Evolutionary conservation across 352 stramenopile genomes (phyloP), one percentile per base, ranked within the genome.

Genomic region (Pythium dissimile): DNA sequence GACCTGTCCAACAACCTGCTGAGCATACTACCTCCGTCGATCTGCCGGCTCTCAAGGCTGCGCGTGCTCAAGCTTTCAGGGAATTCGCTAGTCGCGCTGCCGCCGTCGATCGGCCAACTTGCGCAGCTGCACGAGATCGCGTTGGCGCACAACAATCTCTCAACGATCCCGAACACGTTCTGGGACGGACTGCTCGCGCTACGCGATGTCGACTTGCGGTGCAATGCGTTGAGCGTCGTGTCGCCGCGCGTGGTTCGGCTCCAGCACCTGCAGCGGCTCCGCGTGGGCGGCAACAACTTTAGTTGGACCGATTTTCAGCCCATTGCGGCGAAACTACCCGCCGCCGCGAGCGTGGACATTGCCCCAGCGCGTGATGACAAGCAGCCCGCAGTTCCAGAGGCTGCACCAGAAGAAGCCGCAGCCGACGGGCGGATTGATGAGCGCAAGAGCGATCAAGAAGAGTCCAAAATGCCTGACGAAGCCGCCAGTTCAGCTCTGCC

Each of bases 61-160:
- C 27, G 67, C 45, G 42, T 72, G 47, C 65, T 91, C 12, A 62
- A 84, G 44, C 52, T 77, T n/a, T 84, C 81, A 23, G 69, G 85
- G 46, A 91, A 91, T 32, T 59, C 75, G 6, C 56, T 91, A 11
- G 18, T 77, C 5, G 51, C 59, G 6, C 54, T 91, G 13, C 77
- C 79, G 28, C 31, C 44, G 2, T 42, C 60, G 3, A 20, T 89
- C 16, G 50, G 51, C 0, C 57, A 45, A 18, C 35, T 91, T 15
- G 20, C 37, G 3, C 42, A 66, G 13, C 62, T 91, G 8, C 49
- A 75, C 24, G 54, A 71, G 8, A 43, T 89, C 13, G 61, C 64
- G 11, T 43, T 83, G 10, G 64, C 77, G 2, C 79, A 91, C 61
- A 91, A 91, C 61, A 84, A 91, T 32, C 49, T 91, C 21, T 50